Evolutionary conservation across 1,284 basidiomycete species (phyloP), one percentile per base, ranked within the genome.

Genomic region (Phlebopus sp.): DNA sequence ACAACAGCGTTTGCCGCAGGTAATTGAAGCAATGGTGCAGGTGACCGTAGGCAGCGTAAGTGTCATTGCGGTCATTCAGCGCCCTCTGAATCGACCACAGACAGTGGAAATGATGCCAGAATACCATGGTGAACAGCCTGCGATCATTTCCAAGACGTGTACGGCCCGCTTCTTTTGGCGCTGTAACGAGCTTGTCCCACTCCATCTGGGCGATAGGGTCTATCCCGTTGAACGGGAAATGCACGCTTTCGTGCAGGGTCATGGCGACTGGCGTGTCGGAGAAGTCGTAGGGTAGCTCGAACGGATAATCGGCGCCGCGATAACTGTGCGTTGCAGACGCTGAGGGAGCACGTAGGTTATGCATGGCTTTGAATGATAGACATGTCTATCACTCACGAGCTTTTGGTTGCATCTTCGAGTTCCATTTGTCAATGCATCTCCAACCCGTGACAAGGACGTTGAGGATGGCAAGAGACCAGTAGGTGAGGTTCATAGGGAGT

Each of bases 1-100:
- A 71, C 4, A 69, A 46, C 10, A 62, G 46, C 10, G 48, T 55
- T 41, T 64, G 63, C 1, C 67, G 57, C 8, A 70, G 45, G 48
- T 70, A 71, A 23, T 62, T 60, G 19, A 69, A 53, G 45, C 65
- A 69, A 35, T 69, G 69, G 9, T 60, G 55, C 18, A 66, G 29
- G 29, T 31, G 29, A 7, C 14, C 29, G 14, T 31, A 31, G 14
- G 7, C 7, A 31, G 29, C 29, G 29, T 31, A 31, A 31, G 29
- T 7, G 29, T 31, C 29, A 31, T 14, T 14, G 14, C 8, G 29
- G 29, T 31, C 29, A 14, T 31, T 31, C 29, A 31, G 29, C 29
- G 29, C 29, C 29, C 29, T 7, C 29, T 31, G 29, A 14, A 31
- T 31, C 29, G 29, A 31, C 29, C 29, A 31, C 29, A 31, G 29